phyloP scores from a whole-genome alignment of 2,329 filamentous ascomycete genomes.

The Talaromyces sp. region DNA sequence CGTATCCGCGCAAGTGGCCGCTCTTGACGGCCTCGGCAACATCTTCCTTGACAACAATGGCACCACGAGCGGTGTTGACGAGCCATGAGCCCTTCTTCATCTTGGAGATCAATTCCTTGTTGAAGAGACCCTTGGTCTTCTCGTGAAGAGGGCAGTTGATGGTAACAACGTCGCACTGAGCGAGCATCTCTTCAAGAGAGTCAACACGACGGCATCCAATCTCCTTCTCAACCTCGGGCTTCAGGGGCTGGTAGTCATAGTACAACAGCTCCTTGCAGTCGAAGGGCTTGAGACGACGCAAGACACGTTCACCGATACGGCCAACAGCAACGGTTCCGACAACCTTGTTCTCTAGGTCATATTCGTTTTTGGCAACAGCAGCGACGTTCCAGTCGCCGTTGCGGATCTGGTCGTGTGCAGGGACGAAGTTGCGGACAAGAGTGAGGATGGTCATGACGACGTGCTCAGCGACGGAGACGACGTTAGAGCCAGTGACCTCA shows the following conservation, averaged over 20 bases:
- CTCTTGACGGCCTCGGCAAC: slow-evolving; percentile 89
- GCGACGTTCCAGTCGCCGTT: slow-evolving; percentile 93
- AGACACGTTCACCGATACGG: slow-evolving; percentile 95
- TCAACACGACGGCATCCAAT: slow-evolving; percentile 92
- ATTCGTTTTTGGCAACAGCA: slow-evolving; percentile 96
- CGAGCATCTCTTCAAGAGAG: slow-evolving; percentile 85
- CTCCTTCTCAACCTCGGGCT: slow-evolving; percentile 81
- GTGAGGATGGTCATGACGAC: slow-evolving; percentile 98
- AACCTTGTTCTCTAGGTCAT: slow-evolving; percentile 93
- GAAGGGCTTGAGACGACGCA: slow-evolving; percentile 92
- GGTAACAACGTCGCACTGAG: slow-evolving; percentile 93
- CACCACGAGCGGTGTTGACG: slow-evolving; percentile 96
- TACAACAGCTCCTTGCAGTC: slow-evolving; percentile 99
- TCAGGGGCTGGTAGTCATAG: slow-evolving; percentile 97
- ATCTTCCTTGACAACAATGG: slow-evolving; percentile 99
- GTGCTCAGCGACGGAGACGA: slow-evolving; percentile 97
- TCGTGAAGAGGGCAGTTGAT: slow-evolving; percentile 99
- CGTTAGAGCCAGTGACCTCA: slow-evolving; percentile 97
- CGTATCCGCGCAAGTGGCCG: slow-evolving; percentile 63
- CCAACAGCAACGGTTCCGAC: slow-evolving; percentile 97
- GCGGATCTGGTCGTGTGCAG: slow-evolving; percentile 90
- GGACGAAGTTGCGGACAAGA: slow-evolving; percentile 97
- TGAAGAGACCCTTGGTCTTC: slow-evolving; percentile 93
- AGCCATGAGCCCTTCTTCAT: slow-evolving; percentile 99
- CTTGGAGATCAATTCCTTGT: slow-evolving; percentile 97